phyloP scores from a whole-genome alignment of 345 rosid genomes.

The Carallia pectinifolia region DNA sequence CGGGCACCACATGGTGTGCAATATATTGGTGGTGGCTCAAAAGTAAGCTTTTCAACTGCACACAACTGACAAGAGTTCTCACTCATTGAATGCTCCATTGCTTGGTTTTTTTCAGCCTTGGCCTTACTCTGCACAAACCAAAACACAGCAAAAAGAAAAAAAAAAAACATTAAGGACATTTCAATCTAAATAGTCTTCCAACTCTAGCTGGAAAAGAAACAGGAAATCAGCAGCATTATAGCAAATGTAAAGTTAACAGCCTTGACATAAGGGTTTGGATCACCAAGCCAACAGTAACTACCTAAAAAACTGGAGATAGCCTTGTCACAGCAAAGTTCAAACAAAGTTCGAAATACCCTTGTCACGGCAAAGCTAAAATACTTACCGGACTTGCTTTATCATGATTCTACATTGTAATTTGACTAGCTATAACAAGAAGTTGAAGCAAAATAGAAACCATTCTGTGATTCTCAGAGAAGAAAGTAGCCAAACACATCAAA shows the following conservation, averaged over 20 bases:
- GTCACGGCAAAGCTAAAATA: too few species aligned
- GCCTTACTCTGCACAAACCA: constrained; percentile 74
- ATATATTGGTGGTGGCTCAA: constrained; percentile 97
- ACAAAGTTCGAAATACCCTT: too few species aligned
- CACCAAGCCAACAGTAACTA: neutral
- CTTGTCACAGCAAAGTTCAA: too few species aligned
- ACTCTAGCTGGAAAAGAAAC: neutral
- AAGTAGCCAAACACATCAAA: too few species aligned
- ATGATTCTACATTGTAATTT: too few species aligned
- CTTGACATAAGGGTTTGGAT: neutral
- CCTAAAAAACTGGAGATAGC: neutral
- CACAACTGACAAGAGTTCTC: constrained; percentile 98
- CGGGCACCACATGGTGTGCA: constrained; percentile 97
- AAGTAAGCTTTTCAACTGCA: constrained; percentile 97
- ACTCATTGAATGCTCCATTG: constrained; percentile 93
- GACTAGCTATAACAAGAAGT: too few species aligned
- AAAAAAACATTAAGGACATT: neutral
- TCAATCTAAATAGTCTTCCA: neutral
- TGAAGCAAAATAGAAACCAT: too few species aligned
- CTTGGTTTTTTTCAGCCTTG: constrained; percentile 93
- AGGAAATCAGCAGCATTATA: neutral
- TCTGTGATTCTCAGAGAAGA: too few species aligned
- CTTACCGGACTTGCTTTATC: too few species aligned
- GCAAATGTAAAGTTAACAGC: neutral
- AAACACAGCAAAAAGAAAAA: constrained; percentile 6